These are phyloP conservation scores for Colletotrichum costaricense DNA, from an alignment of 2,329 filamentous ascomycete species.

Conservation along the genomic window DNA sequence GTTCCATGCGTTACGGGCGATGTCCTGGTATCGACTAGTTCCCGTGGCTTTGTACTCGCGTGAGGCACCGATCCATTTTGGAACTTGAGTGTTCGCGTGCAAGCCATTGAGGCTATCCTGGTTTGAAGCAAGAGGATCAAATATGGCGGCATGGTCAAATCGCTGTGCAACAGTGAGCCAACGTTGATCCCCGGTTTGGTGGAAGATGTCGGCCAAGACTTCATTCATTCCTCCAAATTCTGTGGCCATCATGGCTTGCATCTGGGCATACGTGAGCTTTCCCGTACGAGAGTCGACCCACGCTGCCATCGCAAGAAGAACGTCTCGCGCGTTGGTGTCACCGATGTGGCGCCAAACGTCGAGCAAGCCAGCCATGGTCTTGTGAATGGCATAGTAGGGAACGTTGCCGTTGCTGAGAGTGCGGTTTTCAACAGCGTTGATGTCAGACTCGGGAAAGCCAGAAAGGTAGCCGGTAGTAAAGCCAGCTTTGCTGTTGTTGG, in stretches of 20 bases:
- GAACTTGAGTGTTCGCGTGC: constrained; percentile 65
- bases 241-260: constrained; percentile 60
- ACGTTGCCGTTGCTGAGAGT: constrained; percentile 61
- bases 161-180: constrained; percentile 60
- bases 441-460: constrained; percentile 64
- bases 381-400: constrained; percentile 66
- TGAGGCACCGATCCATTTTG: constrained; percentile 64
- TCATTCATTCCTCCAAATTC: constrained; percentile 68
- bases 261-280: constrained; percentile 53
- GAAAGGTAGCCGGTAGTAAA: constrained; percentile 60
- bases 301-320: constrained; percentile 54
- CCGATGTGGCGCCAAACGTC: constrained; percentile 60
- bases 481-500: constrained; percentile 57
- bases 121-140: constrained; percentile 57
- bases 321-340: constrained; percentile 53
- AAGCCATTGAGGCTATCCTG: constrained; percentile 58
- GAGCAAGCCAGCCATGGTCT: constrained; percentile 62
- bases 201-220: constrained; percentile 59
- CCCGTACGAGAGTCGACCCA: constrained; percentile 62
- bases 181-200: constrained; percentile 54
- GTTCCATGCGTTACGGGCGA: constrained; percentile 62
- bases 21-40: constrained; percentile 55
- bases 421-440: constrained; percentile 54
- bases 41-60: constrained; percentile 62
- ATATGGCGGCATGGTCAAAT: constrained; percentile 61